A percentile compares a stretch with the other conserved stretches of the same genome.
These are phyloP conservation scores for Ceratocystis eucalypticola DNA, from an alignment of 2,329 filamentous ascomycete genomes.

Conservation along the genomic window DNA sequence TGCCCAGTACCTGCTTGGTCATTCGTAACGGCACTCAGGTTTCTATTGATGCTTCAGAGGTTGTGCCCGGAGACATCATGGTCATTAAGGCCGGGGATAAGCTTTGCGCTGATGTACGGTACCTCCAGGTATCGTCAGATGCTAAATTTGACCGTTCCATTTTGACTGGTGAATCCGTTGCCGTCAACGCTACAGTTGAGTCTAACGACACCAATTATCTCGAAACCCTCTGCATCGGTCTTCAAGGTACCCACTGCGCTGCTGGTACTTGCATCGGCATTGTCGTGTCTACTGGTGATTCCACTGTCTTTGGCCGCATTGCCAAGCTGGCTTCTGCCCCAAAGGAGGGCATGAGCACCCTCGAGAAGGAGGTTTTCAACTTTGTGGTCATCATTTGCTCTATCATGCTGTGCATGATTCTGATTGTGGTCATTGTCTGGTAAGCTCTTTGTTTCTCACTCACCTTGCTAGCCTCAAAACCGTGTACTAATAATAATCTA, in stretches of 20 bases:
- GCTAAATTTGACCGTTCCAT: conserved; percentile 90
- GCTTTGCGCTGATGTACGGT: conserved; percentile 75
- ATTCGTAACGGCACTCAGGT: conserved; percentile 62
- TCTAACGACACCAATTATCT: conserved; percentile 53
- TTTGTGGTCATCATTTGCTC: conserved; percentile 66
- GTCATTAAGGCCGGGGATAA: conserved; percentile 81
- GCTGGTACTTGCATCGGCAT: conserved; percentile 84
- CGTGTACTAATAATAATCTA: conserved; percentile 49
- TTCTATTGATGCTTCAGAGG: conserved; percentile 80
- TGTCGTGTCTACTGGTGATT: conserved; percentile 77
- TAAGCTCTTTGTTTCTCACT: conserved; percentile 76
- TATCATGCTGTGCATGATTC: conserved; percentile 89
- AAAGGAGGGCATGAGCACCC: conserved; percentile 89
- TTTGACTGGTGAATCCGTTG: conserved; percentile 62
- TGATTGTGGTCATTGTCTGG: conserved; percentile 91
- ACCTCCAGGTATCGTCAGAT: conserved; percentile 68
- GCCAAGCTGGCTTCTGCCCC: conserved; percentile 97
- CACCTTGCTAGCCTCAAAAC: background rate
- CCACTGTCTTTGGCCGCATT: conserved; percentile 94
- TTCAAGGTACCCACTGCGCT: conserved; percentile 94
- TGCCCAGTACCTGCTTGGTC: conserved; percentile 63
- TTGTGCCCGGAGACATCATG: conserved; percentile 89
- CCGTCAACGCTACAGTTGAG: conserved; percentile 60
- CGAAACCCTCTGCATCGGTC: conserved; percentile 92
- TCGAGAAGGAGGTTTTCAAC: conserved; percentile 98